phyloP scores from a whole-genome alignment of 129 eudicot species.

The Rutidosis leptorrhynchoides region DNA sequence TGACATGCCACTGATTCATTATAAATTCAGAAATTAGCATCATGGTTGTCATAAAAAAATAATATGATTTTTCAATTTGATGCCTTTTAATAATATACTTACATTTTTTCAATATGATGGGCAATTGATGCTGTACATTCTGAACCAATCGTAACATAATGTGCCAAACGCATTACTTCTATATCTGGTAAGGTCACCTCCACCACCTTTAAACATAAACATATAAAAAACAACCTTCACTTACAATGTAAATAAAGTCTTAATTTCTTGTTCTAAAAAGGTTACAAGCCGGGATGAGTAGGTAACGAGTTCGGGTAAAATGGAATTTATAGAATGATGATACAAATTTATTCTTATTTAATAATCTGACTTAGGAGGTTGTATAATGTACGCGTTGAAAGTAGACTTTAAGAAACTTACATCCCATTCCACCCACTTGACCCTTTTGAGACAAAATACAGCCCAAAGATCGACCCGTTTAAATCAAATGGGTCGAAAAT shows the following conservation, averaged over 20 bases:
- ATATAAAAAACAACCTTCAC: background rate
- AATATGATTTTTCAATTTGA: background rate
- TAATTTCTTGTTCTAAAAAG: background rate
- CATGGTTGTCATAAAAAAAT: background rate
- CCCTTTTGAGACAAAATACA: background rate
- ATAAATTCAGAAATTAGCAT: constrained; percentile 21
- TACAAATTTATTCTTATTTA: background rate
- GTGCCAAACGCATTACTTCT: constrained; percentile 93
- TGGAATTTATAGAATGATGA: background rate
- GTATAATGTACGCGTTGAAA: background rate
- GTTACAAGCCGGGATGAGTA: background rate
- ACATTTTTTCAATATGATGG: constrained; percentile 58
- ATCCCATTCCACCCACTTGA: background rate
- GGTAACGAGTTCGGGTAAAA: background rate
- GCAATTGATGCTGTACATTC: constrained; percentile 79
- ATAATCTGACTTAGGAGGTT: background rate
- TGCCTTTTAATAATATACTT: constrained; percentile 23
- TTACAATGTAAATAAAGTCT: constrained; percentile 1
- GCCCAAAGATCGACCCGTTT: background rate
- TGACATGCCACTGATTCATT: constrained; percentile 44
- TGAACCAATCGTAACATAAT: constrained; percentile 84
- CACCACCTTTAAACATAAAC: constrained; percentile 44
- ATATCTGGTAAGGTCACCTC: constrained; percentile 83
- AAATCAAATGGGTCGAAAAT: background rate
- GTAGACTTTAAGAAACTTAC: background rate